These are phyloP conservation scores for Marchantia polymorpha DNA, from an alignment of 225 moss, liverwort and hornwort species.

Conservation along the genomic window DNA sequence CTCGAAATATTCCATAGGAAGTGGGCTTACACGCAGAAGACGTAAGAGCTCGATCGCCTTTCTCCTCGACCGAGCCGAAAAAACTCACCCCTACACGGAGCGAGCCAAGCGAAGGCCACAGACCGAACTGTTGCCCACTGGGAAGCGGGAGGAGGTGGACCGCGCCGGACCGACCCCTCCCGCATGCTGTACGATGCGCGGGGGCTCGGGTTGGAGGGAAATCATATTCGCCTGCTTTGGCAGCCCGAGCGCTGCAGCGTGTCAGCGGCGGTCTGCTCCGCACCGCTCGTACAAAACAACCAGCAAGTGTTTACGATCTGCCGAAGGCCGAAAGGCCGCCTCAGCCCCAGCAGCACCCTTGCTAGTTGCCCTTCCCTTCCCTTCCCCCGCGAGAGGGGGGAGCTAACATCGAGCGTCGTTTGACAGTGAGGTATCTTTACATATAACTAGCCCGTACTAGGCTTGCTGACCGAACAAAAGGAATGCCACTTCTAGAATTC, in stretches of 20 bases:
- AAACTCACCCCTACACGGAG: too few relatives aligned
- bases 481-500: neutral
- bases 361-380: too few relatives aligned
- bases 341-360: neutral
- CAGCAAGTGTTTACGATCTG: neutral
- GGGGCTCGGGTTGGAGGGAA: neutral
- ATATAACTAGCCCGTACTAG: neutral
- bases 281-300: slow-evolving; percentile 4
- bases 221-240: neutral
- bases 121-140: neutral
- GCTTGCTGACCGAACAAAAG: neutral
- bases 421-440: neutral
- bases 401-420: neutral
- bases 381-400: neutral
- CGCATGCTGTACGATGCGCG: neutral
- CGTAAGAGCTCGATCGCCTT: too few relatives aligned
- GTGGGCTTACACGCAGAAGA: neutral
- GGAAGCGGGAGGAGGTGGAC: neutral
- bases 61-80: too few relatives aligned
- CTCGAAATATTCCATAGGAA: neutral
- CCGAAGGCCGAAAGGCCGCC: neutral
- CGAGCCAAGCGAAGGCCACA: neutral
- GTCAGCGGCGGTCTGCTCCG: neutral
- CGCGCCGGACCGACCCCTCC: neutral
- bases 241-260: neutral